A percentile compares a stretch with the other conserved stretches of the same genome.
Evolutionary conservation across 495 filamentous ascomycete species (phyloP).

Genomic region (Aspergillus hancockii): DNA sequence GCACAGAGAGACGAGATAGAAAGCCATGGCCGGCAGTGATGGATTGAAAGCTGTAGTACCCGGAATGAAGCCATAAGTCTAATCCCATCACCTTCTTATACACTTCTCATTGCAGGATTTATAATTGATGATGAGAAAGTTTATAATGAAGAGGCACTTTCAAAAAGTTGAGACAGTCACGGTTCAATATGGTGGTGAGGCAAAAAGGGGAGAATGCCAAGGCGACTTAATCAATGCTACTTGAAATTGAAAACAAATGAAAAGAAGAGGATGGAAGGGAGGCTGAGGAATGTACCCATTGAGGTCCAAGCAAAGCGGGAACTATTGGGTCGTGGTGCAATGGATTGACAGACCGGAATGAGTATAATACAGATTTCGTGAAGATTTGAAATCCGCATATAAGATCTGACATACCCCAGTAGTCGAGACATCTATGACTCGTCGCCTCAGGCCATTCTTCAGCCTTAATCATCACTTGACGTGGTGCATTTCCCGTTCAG

Average conservation of each 20-base stretch:
- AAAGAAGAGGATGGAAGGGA: neutral
- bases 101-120: neutral
- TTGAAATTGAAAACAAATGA: neutral
- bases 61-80: neutral
- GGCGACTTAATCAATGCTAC: neutral
- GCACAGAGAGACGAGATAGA: conserved; percentile 42
- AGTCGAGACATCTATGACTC: too few relatives aligned
- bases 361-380: too few relatives aligned
- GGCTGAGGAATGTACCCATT: neutral
- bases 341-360: too few relatives aligned
- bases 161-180: neutral
- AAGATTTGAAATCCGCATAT: too few relatives aligned
- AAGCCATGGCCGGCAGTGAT: conserved; percentile 21
- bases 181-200: neutral
- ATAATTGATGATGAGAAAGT: neutral
- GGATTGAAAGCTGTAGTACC: neutral
- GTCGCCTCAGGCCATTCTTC: neutral
- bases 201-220: neutral
- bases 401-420: too few relatives aligned
- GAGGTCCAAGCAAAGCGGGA: too few relatives aligned
- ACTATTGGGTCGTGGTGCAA: too few relatives aligned
- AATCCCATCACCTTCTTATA: neutral
- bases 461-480: neutral
- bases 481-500: too few relatives aligned
- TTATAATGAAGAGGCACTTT: neutral